Percentiles rank a stretch among this genome's conserved stretches.
Evolutionary conservation across 2,329 filamentous ascomycete genomes (phyloP).

Genomic region (Herpomyces periplanetae): DNA sequence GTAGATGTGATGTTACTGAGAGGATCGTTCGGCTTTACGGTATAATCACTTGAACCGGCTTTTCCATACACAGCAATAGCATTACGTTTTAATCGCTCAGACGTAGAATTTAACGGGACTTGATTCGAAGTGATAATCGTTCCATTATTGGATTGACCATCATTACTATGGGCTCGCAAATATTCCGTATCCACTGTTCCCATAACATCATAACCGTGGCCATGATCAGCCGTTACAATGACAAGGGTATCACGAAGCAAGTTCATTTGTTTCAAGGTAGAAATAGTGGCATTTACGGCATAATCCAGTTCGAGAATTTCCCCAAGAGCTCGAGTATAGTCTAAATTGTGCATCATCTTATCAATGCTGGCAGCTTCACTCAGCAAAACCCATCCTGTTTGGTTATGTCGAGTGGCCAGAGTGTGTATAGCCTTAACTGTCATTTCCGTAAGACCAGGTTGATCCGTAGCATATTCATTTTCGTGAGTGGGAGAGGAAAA

Average conservation of each 20-base stretch:
- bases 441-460: conserved; percentile 61
- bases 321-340: conserved; percentile 50
- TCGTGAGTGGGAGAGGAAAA: conserved; percentile 25
- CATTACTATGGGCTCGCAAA: conserved; percentile 19
- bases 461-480: conserved; percentile 21
- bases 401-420: conserved; percentile 19
- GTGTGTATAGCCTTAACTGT: conserved; percentile 52
- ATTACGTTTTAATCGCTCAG: conserved; percentile 31
- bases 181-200: conserved; percentile 46
- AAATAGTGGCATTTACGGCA: conserved; percentile 32
- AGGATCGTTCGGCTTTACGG: conserved; percentile 15
- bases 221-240: conserved; percentile 51
- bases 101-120: too few species aligned
- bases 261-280: conserved; percentile 21
- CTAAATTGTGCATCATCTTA: conserved; percentile 56
- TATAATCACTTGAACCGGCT: conserved; percentile 38
- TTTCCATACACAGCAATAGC: conserved; percentile 32
- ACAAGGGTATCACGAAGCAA: conserved; percentile 35
- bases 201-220: conserved; percentile 58
- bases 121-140: too few species aligned
- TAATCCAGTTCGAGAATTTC: conserved; percentile 58
- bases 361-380: conserved; percentile 49
- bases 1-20: conserved; percentile 25
- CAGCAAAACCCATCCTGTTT: conserved; percentile 57
- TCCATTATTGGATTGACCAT: too few species aligned